Percentiles rank a stretch among this genome's conserved stretches.
These are phyloP conservation scores for Coniochaeta sp. DNA, from an alignment of 2,329 filamentous ascomycete genomes.

Conservation along the genomic window DNA sequence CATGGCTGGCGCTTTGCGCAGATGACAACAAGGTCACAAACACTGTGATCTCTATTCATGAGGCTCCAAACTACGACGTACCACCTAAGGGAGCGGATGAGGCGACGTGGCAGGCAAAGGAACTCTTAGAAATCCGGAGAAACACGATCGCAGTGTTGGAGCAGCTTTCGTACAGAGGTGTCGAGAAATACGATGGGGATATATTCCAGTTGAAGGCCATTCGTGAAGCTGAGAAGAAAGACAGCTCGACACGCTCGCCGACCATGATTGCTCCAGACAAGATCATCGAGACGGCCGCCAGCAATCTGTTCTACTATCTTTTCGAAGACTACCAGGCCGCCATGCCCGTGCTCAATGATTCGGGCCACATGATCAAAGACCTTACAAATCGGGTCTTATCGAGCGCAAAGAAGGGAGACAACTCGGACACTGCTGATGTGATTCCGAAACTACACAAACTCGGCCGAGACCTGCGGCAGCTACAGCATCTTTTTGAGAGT, in stretches of 20 bases:
- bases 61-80: conserved; percentile 34
- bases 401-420: not conserved
- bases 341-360: conserved; percentile 42
- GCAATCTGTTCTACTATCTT: conserved; percentile 57
- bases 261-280: conserved; percentile 13
- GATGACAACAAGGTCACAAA: conserved; percentile 45
- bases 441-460: conserved; percentile 50
- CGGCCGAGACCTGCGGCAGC: conserved; percentile 51
- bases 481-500: conserved; percentile 52
- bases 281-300: conserved; percentile 40
- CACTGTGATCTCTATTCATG: conserved; percentile 64
- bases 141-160: conserved; percentile 29
- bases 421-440: conserved; percentile 39
- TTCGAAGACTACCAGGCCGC: conserved; percentile 60
- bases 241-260: not conserved
- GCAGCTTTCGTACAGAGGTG: conserved; percentile 30
- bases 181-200: conserved; percentile 24
- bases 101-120: conserved; percentile 14
- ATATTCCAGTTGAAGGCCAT: conserved; percentile 34
- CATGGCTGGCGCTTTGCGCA: conserved; percentile 62
- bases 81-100: conserved; percentile 11
- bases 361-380: conserved; percentile 36
- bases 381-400: conserved; percentile 16
- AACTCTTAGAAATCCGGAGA: conserved; percentile 26
- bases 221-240: conserved; percentile 18